Percentiles rank a stretch among this genome's conserved stretches.
These are phyloP conservation scores for Yamagishiella unicocca DNA, from an alignment of 139 green algal genomes.

Conservation along the genomic window DNA sequence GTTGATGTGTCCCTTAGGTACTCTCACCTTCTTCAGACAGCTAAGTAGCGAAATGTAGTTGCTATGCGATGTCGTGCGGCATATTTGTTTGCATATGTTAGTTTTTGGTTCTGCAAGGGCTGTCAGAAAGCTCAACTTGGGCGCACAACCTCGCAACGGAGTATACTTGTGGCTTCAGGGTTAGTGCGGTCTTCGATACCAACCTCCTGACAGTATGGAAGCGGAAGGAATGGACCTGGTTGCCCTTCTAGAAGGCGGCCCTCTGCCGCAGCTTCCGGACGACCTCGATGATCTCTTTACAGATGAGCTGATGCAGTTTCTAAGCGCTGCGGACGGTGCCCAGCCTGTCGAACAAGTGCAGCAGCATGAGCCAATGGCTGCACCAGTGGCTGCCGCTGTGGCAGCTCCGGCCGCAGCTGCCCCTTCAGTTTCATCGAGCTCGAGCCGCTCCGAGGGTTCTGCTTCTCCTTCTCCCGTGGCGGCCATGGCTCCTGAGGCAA, in stretches of 20 bases:
- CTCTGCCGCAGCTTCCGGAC: neutral
- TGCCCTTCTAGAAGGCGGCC: neutral
- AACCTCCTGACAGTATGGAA: too few species aligned
- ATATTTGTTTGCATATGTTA: too few species aligned
- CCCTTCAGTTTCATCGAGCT: neutral
- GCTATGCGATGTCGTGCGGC: too few species aligned
- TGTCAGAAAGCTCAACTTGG: too few species aligned
- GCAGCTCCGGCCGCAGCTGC: neutral
- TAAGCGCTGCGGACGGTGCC: neutral
- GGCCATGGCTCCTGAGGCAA: neutral
- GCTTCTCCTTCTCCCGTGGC: neutral
- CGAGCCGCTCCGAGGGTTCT: neutral
- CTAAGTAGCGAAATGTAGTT: too few species aligned
- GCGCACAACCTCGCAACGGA: too few species aligned
- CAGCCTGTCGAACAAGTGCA: neutral
- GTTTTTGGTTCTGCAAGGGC: too few species aligned
- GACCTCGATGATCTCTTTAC: constrained; percentile 28
- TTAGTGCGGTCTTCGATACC: too few species aligned
- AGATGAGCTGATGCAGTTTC: constrained; percentile 39
- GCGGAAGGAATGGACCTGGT: constrained; percentile 27
- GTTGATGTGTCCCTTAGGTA: too few species aligned
- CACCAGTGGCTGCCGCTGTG: neutral
- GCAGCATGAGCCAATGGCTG: neutral
- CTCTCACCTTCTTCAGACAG: too few species aligned
- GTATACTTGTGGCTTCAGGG: too few species aligned